A percentile compares a stretch with the other conserved stretches of the same genome.
phyloP scores from a whole-genome alignment of 2,329 filamentous ascomycete species.

The Pestalotiopsis sp. region DNA sequence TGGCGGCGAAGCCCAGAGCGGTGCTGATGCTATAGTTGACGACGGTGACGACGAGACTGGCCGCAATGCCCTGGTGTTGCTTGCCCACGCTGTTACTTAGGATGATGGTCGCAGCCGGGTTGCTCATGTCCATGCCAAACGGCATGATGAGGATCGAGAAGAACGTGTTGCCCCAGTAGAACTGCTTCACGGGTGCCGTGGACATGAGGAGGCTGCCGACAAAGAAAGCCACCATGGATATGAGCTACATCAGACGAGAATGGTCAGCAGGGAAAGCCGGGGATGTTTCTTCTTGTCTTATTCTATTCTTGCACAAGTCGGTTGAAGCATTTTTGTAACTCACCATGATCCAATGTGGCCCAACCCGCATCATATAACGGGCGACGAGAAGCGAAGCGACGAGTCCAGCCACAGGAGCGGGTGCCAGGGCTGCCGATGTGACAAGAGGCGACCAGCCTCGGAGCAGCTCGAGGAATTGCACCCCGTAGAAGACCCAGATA shows the following conservation, averaged over 20 bases:
- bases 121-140: slow-evolving; percentile 23
- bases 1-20: slow-evolving; percentile 56
- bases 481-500: slow-evolving; percentile 44
- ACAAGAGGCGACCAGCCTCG: slow-evolving; percentile 37
- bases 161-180: slow-evolving; percentile 57
- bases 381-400: slow-evolving; percentile 31
- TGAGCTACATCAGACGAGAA: slow-evolving; percentile 9
- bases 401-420: slow-evolving; percentile 36
- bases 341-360: slow-evolving; percentile 29
- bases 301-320: neutral
- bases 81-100: slow-evolving; percentile 39
- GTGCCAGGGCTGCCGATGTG: slow-evolving; percentile 37
- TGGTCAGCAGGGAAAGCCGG: neutral
- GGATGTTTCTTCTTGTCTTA: neutral
- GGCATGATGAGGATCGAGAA: slow-evolving; percentile 39
- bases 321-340: neutral
- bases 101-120: slow-evolving; percentile 44
- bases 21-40: slow-evolving; percentile 60
- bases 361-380: slow-evolving; percentile 30
- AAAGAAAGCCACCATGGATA: slow-evolving; percentile 31
- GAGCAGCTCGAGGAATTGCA: slow-evolving; percentile 39
- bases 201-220: slow-evolving; percentile 30
- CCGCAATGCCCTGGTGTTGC: slow-evolving; percentile 31
- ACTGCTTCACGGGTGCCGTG: slow-evolving; percentile 44
- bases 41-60: slow-evolving; percentile 49